phyloP scores from a whole-genome alignment of 2,329 filamentous ascomycete genomes.

The Incumbomyces lentus region DNA sequence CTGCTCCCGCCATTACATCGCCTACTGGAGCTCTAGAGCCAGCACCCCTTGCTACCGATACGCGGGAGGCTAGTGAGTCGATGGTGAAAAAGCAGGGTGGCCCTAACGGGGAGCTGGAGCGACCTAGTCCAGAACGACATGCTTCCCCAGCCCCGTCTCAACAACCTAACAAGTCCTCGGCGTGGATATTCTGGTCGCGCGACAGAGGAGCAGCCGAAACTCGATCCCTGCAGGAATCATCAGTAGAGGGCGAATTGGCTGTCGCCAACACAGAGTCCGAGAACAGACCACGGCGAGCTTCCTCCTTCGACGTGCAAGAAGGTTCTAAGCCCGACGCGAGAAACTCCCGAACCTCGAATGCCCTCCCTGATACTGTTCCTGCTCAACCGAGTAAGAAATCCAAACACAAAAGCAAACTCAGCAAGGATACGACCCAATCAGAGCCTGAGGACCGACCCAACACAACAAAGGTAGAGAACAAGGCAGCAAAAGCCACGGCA shows the following conservation, averaged over 20 bases:
- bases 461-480: constrained; percentile 15
- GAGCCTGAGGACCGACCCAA: constrained; percentile 27
- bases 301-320: constrained; percentile 20
- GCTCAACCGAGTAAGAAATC: constrained; percentile 5
- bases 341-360: constrained; percentile 5
- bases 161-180: constrained; percentile 14
- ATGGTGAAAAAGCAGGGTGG: not conserved
- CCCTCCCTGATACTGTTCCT: not conserved
- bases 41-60: constrained; percentile 6
- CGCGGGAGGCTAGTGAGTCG: not conserved
- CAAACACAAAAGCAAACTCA: constrained; percentile 10
- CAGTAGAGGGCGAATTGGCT: constrained; percentile 18
- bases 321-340: constrained; percentile 7
- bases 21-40: constrained; percentile 4
- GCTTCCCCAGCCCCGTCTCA: constrained; percentile 14
- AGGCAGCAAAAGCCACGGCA: constrained; percentile 19
- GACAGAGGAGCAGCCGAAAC: constrained; percentile 13
- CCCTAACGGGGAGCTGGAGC: not conserved
- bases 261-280: constrained; percentile 19
- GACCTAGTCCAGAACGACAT: constrained; percentile 12
- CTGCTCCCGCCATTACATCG: not conserved
- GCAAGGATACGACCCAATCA: constrained; percentile 13
- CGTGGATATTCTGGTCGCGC: constrained; percentile 24
- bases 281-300: constrained; percentile 21
- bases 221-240: constrained; percentile 12